A percentile compares a stretch with the other conserved stretches of the same genome.
Conservation (phyloP, 1,139 yeast species). For the Saccharomyces hybrid region DNA sequence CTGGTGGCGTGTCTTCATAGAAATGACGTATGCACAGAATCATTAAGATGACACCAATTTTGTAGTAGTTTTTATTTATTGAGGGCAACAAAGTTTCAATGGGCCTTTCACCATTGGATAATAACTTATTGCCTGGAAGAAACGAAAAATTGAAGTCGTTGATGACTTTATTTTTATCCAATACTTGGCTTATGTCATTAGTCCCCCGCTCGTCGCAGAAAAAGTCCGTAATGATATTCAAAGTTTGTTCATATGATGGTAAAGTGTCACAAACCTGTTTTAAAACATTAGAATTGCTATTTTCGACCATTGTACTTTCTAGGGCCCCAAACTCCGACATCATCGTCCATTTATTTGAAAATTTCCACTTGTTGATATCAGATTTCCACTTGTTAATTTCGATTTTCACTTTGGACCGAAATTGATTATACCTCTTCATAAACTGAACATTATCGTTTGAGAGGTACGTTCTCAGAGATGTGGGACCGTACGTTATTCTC, state of each 20-base stretch:
- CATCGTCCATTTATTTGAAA: background rate
- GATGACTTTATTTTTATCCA: conserved; percentile 21
- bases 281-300: conserved; percentile 5
- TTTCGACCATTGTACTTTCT: conserved; percentile 1
- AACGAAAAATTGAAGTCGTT: conserved; percentile 19
- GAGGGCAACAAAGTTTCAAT: conserved; percentile 10
- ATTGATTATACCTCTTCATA: conserved; percentile 15
- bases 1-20: conserved; percentile 14
- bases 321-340: conserved; percentile 5
- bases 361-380: conserved; percentile 6
- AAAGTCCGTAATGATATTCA: conserved; percentile 12
- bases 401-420: conserved; percentile 21
- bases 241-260: conserved; percentile 19
- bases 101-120: conserved; percentile 7
- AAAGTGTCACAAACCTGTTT: conserved; percentile 16
- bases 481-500: conserved; percentile 24
- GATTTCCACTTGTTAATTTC: conserved; percentile 20
- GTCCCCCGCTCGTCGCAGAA: conserved; percentile 15
- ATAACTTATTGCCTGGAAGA: conserved; percentile 8
- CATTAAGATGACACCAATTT: conserved; percentile 22
- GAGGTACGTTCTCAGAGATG: conserved; percentile 21
- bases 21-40: conserved; percentile 18
- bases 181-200: conserved; percentile 12
- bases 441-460: conserved; percentile 16
- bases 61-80: conserved; percentile 20